Base-by-base conservation (phyloP, 225 moss, liverwort and hornwort species). In the Straminergon stramineum region DNA sequence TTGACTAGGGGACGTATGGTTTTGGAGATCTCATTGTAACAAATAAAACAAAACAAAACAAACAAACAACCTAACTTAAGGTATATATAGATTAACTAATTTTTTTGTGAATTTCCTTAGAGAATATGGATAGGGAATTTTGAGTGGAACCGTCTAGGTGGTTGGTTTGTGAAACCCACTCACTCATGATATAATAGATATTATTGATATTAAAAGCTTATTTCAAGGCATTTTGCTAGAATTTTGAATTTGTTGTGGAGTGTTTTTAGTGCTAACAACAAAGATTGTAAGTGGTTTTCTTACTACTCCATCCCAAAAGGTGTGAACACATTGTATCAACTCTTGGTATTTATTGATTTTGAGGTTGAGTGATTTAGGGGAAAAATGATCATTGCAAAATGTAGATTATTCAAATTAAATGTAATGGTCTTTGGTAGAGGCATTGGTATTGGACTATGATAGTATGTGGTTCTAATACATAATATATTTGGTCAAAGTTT, bases 111-210 rank as follows among this genome's bases (percentile, higher is more conserved):
- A 27, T 43, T 45, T 43, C 45, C 3, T 28, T 27, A 0, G 14
- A 45, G 6, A 28, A 1, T 3, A 27, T 45, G 17, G 6, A 10
- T 74, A 2, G 74, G 2, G 7, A 3, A 45, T 74, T 74, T 10
- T 74, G 43, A 43, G 5, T 1, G 1, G 9, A 45, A 74, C 2
- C 3, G 0, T 73, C 8, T 27, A 73, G 9, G 3, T 48, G 4
- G 5, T 14, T 41, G 8, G 15, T 70, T 39, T 39, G 69, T 13
- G 2, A 68, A 67, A 67, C 2, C 11, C 12, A 21, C 6, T 21
- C 13, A 39, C 4, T 13, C 8, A 23, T 2, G 1, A 73, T 43
- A 43, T 9, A 73, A 27, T 27, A 41, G 5, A 26, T 73, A 17
- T 73, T 15, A 27, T 73, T 27, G 10, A 43, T 30, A 28, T 75